These are phyloP conservation scores for Globisporangium emineosum DNA, from an alignment of 352 stramenopile genomes.

Conservation along the genomic window DNA sequence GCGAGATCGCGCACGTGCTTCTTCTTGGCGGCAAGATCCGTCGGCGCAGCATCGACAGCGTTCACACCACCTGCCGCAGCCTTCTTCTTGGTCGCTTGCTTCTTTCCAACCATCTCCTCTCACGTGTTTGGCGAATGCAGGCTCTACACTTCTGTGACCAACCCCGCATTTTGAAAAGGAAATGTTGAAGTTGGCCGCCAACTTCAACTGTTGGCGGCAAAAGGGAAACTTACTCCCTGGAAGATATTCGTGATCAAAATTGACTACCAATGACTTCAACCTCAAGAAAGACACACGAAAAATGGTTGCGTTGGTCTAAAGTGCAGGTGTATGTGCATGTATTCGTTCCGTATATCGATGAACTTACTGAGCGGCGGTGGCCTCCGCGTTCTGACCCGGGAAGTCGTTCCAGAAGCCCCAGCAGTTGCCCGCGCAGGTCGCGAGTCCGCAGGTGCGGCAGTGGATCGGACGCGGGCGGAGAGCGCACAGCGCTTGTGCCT, in stretches of 20 bases:
- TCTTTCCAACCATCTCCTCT: constrained; percentile 27
- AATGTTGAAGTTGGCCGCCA: constrained; percentile 15
- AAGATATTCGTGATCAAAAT: constrained; percentile 8
- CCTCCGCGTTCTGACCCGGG: constrained; percentile 8
- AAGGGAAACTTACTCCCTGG: constrained; percentile 12
- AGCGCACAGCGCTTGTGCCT: constrained; percentile 27
- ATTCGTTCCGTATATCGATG: neutral
- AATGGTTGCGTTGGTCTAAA: neutral
- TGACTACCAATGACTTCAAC: neutral
- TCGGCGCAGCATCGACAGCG: constrained; percentile 1
- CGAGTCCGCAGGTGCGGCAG: constrained; percentile 58
- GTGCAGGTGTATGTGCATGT: neutral
- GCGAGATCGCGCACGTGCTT: constrained; percentile 71
- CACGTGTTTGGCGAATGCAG: constrained; percentile 1
- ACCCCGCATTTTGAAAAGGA: neutral
- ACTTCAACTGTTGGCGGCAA: no score
- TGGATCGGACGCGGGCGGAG: constrained; percentile 47
- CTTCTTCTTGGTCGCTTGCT: constrained; percentile 21
- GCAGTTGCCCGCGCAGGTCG: constrained; percentile 59
- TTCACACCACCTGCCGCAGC: neutral
- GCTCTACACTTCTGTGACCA: neutral
- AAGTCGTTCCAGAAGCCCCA: constrained; percentile 77
- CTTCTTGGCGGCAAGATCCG: constrained; percentile 59
- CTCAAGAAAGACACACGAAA: neutral
- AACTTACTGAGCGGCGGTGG: constrained; percentile 4